These are phyloP conservation scores for Pelargonium myrrhifolium DNA, from an alignment of 441 rosid genomes.

Conservation along the genomic window DNA sequence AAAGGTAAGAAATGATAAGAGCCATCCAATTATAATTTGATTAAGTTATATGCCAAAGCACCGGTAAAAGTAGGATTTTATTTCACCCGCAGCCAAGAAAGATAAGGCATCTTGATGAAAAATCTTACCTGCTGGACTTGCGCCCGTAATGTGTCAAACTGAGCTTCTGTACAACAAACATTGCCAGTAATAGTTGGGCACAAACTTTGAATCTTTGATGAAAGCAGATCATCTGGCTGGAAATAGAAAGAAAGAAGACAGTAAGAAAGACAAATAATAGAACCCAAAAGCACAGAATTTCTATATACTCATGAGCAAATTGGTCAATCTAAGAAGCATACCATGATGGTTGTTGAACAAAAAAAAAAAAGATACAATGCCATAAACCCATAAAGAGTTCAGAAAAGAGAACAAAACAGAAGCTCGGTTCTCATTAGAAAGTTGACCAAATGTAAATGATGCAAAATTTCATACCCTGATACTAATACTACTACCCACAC, in stretches of 20 bases:
- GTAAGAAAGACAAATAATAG: neutral
- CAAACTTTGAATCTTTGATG: conserved; percentile 86
- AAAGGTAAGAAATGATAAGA: too few species aligned
- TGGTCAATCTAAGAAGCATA: neutral
- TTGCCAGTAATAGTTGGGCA: conserved; percentile 92
- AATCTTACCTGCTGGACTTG: conserved; percentile 83
- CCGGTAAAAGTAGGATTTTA: neutral
- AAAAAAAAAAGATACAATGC: neutral
- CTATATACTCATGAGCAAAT: neutral
- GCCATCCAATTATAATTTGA: neutral
- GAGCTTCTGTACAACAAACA: conserved; percentile 85
- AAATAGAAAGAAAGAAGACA: too few species aligned
- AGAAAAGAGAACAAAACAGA: neutral
- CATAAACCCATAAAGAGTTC: neutral
- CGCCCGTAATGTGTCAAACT: conserved; percentile 66
- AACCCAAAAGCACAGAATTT: neutral
- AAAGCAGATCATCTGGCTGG: conserved; percentile 81
- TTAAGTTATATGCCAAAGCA: neutral
- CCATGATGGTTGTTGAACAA: neutral
- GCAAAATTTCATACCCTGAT: neutral
- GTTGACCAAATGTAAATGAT: neutral
- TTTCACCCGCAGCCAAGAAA: neutral
- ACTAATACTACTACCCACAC: neutral
- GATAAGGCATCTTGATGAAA: neutral
- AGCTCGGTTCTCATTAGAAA: neutral